These are phyloP conservation scores for Trichocomaceae sp. DNA, from an alignment of 2,329 filamentous ascomycete genomes.

Conservation along the genomic window DNA sequence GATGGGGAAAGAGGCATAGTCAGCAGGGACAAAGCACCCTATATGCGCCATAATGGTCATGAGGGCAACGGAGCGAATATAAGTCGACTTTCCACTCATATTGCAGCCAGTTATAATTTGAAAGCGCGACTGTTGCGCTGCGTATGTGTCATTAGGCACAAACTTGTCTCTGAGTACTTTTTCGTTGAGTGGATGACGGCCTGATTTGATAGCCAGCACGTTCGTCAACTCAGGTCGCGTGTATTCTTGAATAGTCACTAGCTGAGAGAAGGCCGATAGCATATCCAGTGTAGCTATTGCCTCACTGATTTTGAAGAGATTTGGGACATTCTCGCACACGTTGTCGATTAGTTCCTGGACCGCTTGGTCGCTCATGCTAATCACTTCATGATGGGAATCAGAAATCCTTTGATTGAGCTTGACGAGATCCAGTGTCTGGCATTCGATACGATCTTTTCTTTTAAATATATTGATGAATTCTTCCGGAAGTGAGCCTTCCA, in stretches of 20 bases:
- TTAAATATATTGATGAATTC: conserved; percentile 70
- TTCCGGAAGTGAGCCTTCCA: conserved; percentile 55
- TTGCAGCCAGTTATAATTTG: conserved; percentile 95
- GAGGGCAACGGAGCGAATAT: conserved; percentile 78
- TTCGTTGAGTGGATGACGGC: conserved; percentile 73
- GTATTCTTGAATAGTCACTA: conserved; percentile 62
- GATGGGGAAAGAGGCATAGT: conserved; percentile 74
- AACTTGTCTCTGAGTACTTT: conserved; percentile 63
- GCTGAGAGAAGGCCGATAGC: conserved; percentile 67
- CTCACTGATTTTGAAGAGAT: conserved; percentile 78
- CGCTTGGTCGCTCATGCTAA: conserved; percentile 72
- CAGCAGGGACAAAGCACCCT: conserved; percentile 80
- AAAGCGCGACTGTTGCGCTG: conserved; percentile 71
- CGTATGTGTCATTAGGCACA: conserved; percentile 85
- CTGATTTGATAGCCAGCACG: conserved; percentile 64
- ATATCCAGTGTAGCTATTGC: conserved; percentile 83
- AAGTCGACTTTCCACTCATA: conserved; percentile 97
- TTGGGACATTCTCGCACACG: conserved; percentile 65
- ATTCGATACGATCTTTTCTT: conserved; percentile 73
- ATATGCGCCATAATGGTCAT: conserved; percentile 91
- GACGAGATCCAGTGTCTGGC: conserved; percentile 75
- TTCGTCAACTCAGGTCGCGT: conserved; percentile 62
- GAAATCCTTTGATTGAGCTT: conserved; percentile 73
- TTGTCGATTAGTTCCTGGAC: conserved; percentile 64
- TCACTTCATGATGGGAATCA: conserved; percentile 75